Evolutionary conservation across 2,329 filamentous ascomycete genomes (phyloP), one percentile per base, ranked within the genome.

Genomic region (Decorospora gaudefroyi): DNA sequence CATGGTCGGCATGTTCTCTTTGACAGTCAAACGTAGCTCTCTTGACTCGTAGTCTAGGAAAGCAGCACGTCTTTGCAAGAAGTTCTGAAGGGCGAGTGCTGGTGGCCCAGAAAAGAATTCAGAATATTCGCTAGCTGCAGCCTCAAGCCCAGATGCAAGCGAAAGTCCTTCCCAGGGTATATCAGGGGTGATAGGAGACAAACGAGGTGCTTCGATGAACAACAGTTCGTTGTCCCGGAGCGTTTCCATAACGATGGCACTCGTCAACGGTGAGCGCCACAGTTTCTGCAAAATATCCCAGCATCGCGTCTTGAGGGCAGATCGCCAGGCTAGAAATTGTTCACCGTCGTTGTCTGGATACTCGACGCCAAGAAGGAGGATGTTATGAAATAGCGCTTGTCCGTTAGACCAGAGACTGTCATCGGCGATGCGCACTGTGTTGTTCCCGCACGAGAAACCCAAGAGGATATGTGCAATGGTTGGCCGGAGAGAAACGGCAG

Each of bases 381-480:
- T 79, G 7, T 83, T 81, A 72, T 99, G 92, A 64, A 99, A 90
- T 10, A 99, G 75, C 0, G 93, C 92, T 13, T 79, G 80, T 10
- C 83, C 81, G 11, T 81, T 76, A 9, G 84, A 81, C 68, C 96
- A 95, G 2, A 87, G 72, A 33, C 90, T 81, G 18, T 84, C 80
- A 1, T 83, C 73, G 36, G 86, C 79, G 21, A 93, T 74, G 16
- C 83, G 83, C 2, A 97, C 75, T 7, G 80, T 79, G 51, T 84
- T 85, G 23, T 86, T 81, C 29, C 84, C 82, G 60, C 90, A 95
- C 42, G 81, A 81, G 68, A 99, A 96, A 0, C 93, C 93, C 4
- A 99, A 82, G 2, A 99, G 76, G 31, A 95, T 78, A 68, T 99
- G 95, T 0, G 92, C 93, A 55, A 99, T 85, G 2, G 87, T 95